These are phyloP conservation scores for Cryphonectria japonica DNA, from an alignment of 2,329 filamentous ascomycete species.

Conservation along the genomic window DNA sequence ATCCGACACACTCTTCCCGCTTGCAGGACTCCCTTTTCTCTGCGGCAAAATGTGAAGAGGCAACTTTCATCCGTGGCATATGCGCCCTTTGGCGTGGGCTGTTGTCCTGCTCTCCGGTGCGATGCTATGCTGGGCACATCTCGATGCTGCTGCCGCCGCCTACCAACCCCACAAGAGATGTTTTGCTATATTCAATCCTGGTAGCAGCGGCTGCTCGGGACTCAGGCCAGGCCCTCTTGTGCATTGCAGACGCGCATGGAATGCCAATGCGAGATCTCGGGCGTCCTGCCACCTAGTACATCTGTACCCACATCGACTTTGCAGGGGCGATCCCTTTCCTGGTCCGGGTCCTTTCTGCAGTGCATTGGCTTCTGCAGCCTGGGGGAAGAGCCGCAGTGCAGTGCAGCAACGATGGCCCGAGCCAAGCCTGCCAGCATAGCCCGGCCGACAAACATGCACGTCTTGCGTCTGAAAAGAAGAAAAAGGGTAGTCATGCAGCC, in stretches of 20 bases:
- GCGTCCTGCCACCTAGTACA: conserved; percentile 11
- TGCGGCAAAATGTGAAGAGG: conserved; percentile 16
- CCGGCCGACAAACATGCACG: conserved; percentile 19
- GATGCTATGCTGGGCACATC: not conserved
- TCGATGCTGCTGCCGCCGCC: not conserved
- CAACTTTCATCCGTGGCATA: conserved; percentile 6
- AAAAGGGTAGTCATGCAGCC: conserved; percentile 26
- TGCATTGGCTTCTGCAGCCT: conserved; percentile 27
- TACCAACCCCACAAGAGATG: not conserved
- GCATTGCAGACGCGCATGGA: not conserved
- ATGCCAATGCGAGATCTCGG: conserved; percentile 25
- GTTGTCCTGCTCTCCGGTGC: not conserved
- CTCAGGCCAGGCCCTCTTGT: not conserved
- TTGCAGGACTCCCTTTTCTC: conserved; percentile 7
- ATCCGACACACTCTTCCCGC: not conserved
- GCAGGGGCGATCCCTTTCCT: conserved; percentile 17
- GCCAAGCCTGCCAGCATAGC: conserved; percentile 14
- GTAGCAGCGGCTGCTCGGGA: not conserved
- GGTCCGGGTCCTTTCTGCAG: conserved; percentile 21
- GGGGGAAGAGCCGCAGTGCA: conserved; percentile 24
- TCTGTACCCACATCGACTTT: conserved; percentile 15
- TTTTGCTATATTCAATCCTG: not conserved
- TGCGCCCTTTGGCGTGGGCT: not conserved
- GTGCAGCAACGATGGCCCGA: conserved; percentile 25
- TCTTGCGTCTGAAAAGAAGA: conserved; percentile 16